These are phyloP conservation scores for Cutaneotrichosporon curvatum DNA, from an alignment of 1,284 basidiomycete genomes.

Conservation along the genomic window DNA sequence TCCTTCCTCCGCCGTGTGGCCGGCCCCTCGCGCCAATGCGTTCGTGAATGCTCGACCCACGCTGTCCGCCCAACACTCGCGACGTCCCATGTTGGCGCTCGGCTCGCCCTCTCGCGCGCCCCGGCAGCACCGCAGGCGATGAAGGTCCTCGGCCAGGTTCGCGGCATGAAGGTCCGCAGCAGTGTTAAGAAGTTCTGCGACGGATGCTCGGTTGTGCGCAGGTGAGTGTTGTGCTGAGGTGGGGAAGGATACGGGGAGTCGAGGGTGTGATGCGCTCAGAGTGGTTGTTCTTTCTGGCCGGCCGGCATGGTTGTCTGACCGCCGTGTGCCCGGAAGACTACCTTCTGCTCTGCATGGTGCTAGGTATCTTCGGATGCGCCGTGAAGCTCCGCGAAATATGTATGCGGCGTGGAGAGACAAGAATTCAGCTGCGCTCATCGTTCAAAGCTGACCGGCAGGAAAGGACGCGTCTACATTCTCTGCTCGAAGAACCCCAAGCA, in stretches of 20 bases:
- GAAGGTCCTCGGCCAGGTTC: constrained; percentile 24
- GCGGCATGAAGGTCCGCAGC: constrained; percentile 95
- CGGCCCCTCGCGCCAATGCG: constrained; percentile 10
- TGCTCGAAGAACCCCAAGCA: constrained; percentile 95
- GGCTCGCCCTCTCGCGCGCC: constrained; percentile 3
- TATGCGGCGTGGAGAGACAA: too few species aligned
- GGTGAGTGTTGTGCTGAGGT: constrained; percentile 25
- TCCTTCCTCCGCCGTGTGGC: constrained; percentile 9
- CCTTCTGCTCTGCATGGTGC: too few species aligned
- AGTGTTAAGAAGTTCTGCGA: constrained; percentile 91
- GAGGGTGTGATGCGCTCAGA: too few species aligned
- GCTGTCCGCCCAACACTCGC: constrained; percentile 6
- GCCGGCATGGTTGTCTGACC: too few species aligned
- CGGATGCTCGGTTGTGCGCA: constrained; percentile 72
- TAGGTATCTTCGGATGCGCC: too few species aligned
- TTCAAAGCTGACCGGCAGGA: constrained; percentile 51
- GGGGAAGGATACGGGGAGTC: not conserved
- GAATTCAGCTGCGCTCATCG: too few species aligned
- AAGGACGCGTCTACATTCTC: constrained; percentile 87
- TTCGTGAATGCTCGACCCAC: constrained; percentile 11
- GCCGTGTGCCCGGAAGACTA: too few species aligned
- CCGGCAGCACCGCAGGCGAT: constrained; percentile 13
- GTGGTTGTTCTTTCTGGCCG: too few species aligned
- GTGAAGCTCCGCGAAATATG: too few species aligned
- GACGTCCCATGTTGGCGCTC: not conserved